Base-by-base conservation (phyloP, 176 grass and related monocot species). In the Rhynchospora breviuscula region DNA sequence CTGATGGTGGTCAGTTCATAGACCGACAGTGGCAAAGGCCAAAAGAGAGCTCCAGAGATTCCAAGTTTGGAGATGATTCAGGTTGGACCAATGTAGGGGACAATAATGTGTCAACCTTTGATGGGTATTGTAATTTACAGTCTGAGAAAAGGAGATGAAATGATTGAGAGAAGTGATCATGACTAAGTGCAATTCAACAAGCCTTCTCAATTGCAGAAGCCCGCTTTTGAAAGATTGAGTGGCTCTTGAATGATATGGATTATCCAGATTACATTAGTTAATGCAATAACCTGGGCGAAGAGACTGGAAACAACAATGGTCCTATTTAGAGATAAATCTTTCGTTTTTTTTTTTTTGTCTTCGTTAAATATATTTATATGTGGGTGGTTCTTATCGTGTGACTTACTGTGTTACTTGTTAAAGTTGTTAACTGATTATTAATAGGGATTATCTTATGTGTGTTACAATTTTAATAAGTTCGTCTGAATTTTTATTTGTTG, bases 21-120 rank as follows among this genome's bases (percentile, higher is more conserved):
- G 79, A 63, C 43, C 18, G 79, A 18, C 6, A 53, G 2, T 82
- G 80, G 80, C 19, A 82, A 82, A 82, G 61, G 14, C 62, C 80
- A 26, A 67, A 53, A 54, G n/a, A 49, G 12, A 82, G 14, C 43
- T 49, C 49, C 3, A 67, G 63, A 51, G 15, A 65, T 82, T 65
- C 67, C 59, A 82, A 82, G 63, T 67, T 82, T 51, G 44, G 22
- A 59, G 60, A 82, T 82, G 80, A 66, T 48, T 81, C 59, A 6
- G 60, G 65, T 81, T 35, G 79, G 7, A 57, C 23, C 18, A 25
- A 80, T n/a, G 63, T 22, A 31, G 60, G 49, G 59, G 43, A 31
- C 31, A 62, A 13, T 66, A 21, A 21, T 0, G 15, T 10, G 17
- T 63, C 35, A 49, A 65, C 4, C 45, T 82, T 82, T 66, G 80